Percentiles rank a stretch among this genome's conserved stretches.
phyloP scores from a whole-genome alignment of 148 eudicot species.

The Camellia japonica region DNA sequence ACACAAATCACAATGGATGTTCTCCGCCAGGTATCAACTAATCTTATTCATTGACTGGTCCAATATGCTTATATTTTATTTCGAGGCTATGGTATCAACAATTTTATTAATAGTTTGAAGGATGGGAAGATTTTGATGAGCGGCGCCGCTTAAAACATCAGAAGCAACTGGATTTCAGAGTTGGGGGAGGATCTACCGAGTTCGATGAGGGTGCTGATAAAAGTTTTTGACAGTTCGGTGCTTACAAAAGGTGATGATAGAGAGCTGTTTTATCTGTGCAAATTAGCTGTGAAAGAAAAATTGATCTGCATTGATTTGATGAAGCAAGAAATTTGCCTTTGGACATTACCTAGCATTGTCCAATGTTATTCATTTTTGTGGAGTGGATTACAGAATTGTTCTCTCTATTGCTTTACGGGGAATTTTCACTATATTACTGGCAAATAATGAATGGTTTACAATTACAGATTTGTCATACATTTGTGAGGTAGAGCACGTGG shows the following conservation, averaged over 20 bases:
- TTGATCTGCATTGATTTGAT: background rate
- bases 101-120: slow-evolving; percentile 57
- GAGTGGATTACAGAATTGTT: background rate
- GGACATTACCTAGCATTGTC: background rate
- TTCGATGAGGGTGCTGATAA: slow-evolving; percentile 99
- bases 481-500: no score
- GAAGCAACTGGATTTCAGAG: slow-evolving; percentile 87
- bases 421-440: no score
- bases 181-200: slow-evolving; percentile 56
- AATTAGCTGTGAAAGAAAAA: background rate
- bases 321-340: no score
- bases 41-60: background rate
- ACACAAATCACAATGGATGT: slow-evolving; percentile 79
- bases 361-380: background rate
- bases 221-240: slow-evolving; percentile 27
- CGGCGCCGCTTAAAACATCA: slow-evolving; percentile 81
- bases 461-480: no score
- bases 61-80: background rate
- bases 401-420: background rate
- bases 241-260: no score
- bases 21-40: slow-evolving; percentile 60
- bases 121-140: slow-evolving; percentile 85
- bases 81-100: background rate
- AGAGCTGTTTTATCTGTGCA: no score
- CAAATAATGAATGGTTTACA: no score